Conservation (phyloP, 1,284 basidiomycete species). For the Leccinum subspadiceum region DNA sequence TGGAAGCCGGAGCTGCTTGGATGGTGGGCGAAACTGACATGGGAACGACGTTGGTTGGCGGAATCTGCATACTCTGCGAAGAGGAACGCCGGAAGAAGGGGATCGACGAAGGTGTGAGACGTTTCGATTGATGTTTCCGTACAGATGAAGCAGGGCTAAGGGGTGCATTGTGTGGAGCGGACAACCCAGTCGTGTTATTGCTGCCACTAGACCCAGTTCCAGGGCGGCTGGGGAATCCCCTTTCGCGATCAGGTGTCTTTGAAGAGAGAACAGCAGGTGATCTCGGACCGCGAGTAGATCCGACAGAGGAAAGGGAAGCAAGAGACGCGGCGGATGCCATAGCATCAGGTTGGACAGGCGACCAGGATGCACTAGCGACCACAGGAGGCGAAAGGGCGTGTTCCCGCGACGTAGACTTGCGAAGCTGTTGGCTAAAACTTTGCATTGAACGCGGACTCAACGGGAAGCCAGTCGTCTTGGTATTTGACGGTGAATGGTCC, state of each 20-base stretch:
- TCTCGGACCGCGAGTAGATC: slow-evolving; percentile 52
- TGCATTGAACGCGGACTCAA: slow-evolving; percentile 61
- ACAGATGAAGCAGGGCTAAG: slow-evolving; percentile 68
- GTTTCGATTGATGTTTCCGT: slow-evolving; percentile 66
- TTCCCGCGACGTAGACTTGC: slow-evolving; percentile 67
- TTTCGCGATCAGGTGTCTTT: slow-evolving; percentile 57
- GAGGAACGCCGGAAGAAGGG: slow-evolving; percentile 94
- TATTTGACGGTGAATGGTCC: slow-evolving; percentile 29
- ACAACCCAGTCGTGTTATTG: slow-evolving; percentile 55
- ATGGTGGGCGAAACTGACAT: slow-evolving; percentile 55
- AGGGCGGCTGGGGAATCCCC: slow-evolving; percentile 53
- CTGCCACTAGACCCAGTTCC: slow-evolving; percentile 72
- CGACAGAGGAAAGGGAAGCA: slow-evolving; percentile 67
- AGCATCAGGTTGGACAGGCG: slow-evolving; percentile 64
- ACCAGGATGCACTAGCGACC: slow-evolving; percentile 54
- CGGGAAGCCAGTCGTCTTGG: slow-evolving; percentile 49
- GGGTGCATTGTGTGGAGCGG: slow-evolving; percentile 51
- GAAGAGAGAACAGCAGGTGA: slow-evolving; percentile 38
- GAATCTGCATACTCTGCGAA: slow-evolving; percentile 79
- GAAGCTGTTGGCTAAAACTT: slow-evolving; percentile 58
- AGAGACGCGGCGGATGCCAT: slow-evolving; percentile 75
- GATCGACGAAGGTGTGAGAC: slow-evolving; percentile 91
- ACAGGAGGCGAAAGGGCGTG: slow-evolving; percentile 45
- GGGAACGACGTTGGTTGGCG: slow-evolving; percentile 37
- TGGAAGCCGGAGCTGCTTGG: slow-evolving; percentile 41